Percentiles rank a stretch among this genome's conserved stretches.
Conservation (phyloP, 2,329 filamentous ascomycete genomes). For the Graphilbum fragrans region DNA sequence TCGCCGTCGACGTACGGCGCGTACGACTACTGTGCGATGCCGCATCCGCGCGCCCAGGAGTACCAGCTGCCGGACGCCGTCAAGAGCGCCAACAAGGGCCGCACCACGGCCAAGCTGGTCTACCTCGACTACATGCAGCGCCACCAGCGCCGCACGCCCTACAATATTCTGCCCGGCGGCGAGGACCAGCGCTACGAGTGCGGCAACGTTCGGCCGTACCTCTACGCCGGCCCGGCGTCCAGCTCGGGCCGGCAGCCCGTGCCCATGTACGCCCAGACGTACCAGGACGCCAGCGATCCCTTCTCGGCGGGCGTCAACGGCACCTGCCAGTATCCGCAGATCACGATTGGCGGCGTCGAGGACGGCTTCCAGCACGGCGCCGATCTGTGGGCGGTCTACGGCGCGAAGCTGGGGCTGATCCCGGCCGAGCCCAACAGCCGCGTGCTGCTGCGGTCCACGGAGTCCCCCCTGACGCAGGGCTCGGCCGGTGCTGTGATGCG, state of each 20-base stretch:
- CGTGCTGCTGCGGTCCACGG: neutral
- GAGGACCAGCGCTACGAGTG: constrained; percentile 2
- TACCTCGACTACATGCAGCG: constrained; percentile 5
- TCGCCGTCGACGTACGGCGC: neutral
- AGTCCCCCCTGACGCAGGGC: constrained; percentile 1
- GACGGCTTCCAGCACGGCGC: constrained; percentile 3
- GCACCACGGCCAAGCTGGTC: neutral
- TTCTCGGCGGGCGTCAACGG: neutral
- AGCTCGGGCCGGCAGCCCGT: constrained; percentile 1
- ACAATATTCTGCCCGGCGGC: constrained; percentile 3
- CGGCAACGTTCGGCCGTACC: neutral
- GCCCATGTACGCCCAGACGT: constrained; percentile 1
- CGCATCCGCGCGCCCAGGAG: constrained; percentile 1
- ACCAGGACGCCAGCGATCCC: constrained; percentile 1
- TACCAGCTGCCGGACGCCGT: neutral
- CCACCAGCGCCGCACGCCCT: constrained; percentile 4
- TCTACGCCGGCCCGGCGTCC: neutral
- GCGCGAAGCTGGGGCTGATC: constrained; percentile 2
- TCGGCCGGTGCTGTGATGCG: constrained; percentile 1
- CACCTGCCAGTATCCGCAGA: constrained; percentile 4
- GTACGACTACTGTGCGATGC: constrained; percentile 5
- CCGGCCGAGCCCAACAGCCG: neutral
- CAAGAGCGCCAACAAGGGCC: neutral
- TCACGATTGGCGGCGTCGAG: constrained; percentile 2
- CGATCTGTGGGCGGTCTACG: constrained; percentile 2